Evolutionary conservation across 2,329 filamentous ascomycete species (phyloP).

Genomic region (Stagonosporopsis vannaccii): DNA sequence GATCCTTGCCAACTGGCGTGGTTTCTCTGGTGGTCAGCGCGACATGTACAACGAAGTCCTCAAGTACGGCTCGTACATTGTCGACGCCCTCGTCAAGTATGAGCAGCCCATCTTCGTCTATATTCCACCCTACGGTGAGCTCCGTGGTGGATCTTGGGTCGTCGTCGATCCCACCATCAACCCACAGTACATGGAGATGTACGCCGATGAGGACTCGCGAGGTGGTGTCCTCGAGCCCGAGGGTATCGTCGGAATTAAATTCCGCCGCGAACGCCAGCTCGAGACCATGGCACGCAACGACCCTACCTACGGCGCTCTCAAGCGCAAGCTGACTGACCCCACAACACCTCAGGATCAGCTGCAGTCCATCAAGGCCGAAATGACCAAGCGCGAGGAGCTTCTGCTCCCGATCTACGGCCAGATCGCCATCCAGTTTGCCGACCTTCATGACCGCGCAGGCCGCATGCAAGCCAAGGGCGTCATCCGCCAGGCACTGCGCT

Average conservation of each 20-base stretch:
- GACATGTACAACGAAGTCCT: conserved; percentile 99
- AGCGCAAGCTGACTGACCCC: conserved; percentile 75
- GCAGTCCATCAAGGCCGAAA: conserved; percentile 80
- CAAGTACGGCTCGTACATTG: conserved; percentile 99
- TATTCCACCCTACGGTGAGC: conserved; percentile 94
- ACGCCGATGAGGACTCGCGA: conserved; percentile 91
- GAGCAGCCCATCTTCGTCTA: conserved; percentile 99
- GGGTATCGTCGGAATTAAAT: conserved; percentile 98
- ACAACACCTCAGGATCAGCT: conserved; percentile 76
- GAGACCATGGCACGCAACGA: conserved; percentile 97
- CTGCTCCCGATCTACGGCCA: conserved; percentile 93
- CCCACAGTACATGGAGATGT: conserved; percentile 98
- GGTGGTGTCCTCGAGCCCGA: conserved; percentile 98
- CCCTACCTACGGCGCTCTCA: conserved; percentile 80
- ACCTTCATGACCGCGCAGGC: conserved; percentile 94
- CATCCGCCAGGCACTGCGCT: conserved; percentile 83
- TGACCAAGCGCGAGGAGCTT: conserved; percentile 83
- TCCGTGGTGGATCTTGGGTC: conserved; percentile 99
- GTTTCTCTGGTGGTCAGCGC: conserved; percentile 98
- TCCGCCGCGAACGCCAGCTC: conserved; percentile 94
- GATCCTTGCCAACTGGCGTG: conserved; percentile 99
- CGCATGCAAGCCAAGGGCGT: conserved; percentile 98
- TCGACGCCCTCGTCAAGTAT: conserved; percentile 96
- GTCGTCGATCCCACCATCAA: conserved; percentile 99
- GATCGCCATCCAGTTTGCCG: conserved; percentile 95